Evolutionary conservation across 148 eudicot species (phyloP).

Genomic region (Selenicereus undatus): DNA sequence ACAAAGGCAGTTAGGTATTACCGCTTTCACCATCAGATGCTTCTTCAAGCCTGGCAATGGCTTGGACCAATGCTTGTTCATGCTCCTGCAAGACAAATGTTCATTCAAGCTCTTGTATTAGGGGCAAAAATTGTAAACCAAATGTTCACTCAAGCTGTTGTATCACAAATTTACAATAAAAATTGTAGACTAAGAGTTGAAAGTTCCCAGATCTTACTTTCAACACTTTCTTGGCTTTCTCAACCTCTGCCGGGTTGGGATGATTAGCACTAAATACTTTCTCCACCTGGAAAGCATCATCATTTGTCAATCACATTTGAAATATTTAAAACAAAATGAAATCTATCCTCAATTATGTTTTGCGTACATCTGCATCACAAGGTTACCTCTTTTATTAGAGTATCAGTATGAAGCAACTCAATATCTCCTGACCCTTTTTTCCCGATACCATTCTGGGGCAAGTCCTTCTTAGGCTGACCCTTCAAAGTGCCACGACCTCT

Average conservation of each 20-base stretch:
- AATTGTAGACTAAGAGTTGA: neutral
- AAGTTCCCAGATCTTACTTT: constrained; percentile 39
- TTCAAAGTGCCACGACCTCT: constrained; percentile 53
- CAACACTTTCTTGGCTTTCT: constrained; percentile 74
- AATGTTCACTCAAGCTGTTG: constrained; percentile 1
- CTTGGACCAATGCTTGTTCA: constrained; percentile 68
- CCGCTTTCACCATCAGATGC: constrained; percentile 88
- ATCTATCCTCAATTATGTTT: neutral
- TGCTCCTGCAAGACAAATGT: constrained; percentile 56
- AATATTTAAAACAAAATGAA: constrained; percentile 5
- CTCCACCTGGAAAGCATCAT: constrained; percentile 46
- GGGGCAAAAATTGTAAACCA: constrained; percentile 28
- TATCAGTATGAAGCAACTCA: constrained; percentile 60
- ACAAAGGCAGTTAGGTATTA: constrained; percentile 42
- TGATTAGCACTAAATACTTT: constrained; percentile 55
- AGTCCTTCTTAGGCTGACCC: constrained; percentile 40
- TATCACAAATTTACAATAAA: neutral
- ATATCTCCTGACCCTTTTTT: constrained; percentile 53
- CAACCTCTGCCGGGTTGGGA: constrained; percentile 58
- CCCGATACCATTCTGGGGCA: constrained; percentile 51
- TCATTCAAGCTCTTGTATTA: neutral
- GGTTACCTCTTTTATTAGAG: constrained; percentile 60
- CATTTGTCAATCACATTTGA: constrained; percentile 16
- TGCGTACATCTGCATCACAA: neutral
- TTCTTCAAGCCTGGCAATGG: constrained; percentile 72